Evolutionary conservation across 192 early-diverging fungal species (phyloP), one percentile per base, ranked within the genome.

Genomic region (Rhizoclosmatium sp.): DNA sequence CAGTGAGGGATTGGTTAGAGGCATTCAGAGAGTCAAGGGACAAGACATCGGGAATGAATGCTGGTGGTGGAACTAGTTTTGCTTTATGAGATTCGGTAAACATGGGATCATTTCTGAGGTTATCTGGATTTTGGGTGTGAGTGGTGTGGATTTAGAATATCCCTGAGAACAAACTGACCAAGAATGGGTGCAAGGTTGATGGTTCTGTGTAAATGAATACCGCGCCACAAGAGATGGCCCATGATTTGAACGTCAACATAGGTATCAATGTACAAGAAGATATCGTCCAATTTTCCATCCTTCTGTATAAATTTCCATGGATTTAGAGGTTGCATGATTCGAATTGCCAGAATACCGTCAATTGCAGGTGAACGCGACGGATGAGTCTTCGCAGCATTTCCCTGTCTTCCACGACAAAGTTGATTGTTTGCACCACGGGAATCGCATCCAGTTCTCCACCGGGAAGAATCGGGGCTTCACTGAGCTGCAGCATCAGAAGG

Each of bases 211-310:
- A 75, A 59, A 5, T 16, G 56, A 9, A 75, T 44, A 44, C 62
- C 45, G 9, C 16, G 9, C 72, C 72, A 75, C 16, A 75, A 7
- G 42, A 75, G 16, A 45, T 62, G 42, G 21, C 72, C 72, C 56
- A 60, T 62, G 4, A 75, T 23, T 1, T 75, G 72, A 62, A 75
- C 62, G 47, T 40, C 19, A 23, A 75, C 60, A 4, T 5, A 59
- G 7, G 66, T 23, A 16, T 44, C 45, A 19, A 68, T 10, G 10
- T 58, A 21, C 56, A 14, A 58, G 14, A 58, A 16, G 14, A 58
- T 21, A 0, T 58, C n/a, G 56, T 16, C n/a, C 31, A n/a, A 1
- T 65, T n/a, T 10, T 12, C 9, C 10, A 19, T n/a, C 62, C 23
- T 65, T 65, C 31, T 31, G 9, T 31, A 23, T 65, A 12, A 65